Percentiles rank a stretch among this genome's conserved stretches.
These are phyloP conservation scores for Vairimorpha apis DNA, from an alignment of 371 early-diverging fungal species.

Conservation along the genomic window DNA sequence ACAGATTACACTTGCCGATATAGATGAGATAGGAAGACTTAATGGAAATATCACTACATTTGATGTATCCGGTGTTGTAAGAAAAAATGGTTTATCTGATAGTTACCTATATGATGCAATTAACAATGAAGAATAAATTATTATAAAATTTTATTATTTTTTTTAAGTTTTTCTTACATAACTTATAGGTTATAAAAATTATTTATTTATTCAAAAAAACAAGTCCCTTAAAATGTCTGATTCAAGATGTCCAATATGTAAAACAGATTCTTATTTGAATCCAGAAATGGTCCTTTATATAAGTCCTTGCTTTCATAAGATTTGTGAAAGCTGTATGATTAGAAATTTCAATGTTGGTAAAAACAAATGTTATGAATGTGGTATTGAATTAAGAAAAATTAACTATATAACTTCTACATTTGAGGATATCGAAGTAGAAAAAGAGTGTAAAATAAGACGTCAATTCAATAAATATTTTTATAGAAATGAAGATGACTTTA, in stretches of 20 bases:
- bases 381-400: conserved; percentile 55
- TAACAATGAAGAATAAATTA: conserved; percentile 23
- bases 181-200: neutral
- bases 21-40: conserved; percentile 58
- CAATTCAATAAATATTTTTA: conserved; percentile 37
- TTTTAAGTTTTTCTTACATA: neutral
- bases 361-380: conserved; percentile 64
- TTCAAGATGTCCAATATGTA: conserved; percentile 85
- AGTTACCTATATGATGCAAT: conserved; percentile 50
- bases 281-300: conserved; percentile 80
- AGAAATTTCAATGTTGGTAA: conserved; percentile 57
- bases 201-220: neutral
- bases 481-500: conserved; percentile 50
- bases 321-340: conserved; percentile 67
- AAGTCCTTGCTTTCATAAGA: conserved; percentile 90
- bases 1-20: conserved; percentile 56
- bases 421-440: conserved; percentile 64
- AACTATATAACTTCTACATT: conserved; percentile 64
- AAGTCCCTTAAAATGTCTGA: conserved; percentile 62
- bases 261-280: conserved; percentile 81
- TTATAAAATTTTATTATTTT: neutral
- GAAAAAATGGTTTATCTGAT: conserved; percentile 61
- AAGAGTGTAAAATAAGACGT: conserved; percentile 63
- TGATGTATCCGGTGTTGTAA: conserved; percentile 56
- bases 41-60: conserved; percentile 54